These are phyloP conservation scores for Mycena floridula DNA, from an alignment of 768 basidiomycete species.

Conservation along the genomic window DNA sequence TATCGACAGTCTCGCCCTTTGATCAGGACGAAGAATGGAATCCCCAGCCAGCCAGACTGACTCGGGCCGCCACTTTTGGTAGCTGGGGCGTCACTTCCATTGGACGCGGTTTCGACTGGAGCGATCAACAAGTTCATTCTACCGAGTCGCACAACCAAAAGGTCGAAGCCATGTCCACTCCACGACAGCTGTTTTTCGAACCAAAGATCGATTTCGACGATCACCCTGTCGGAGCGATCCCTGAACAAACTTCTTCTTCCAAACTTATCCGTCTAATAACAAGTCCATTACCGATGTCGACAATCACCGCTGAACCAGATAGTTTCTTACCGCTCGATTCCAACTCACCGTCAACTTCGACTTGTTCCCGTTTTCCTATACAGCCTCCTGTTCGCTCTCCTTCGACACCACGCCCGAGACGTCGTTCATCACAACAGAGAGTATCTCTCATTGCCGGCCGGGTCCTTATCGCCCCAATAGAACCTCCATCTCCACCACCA, in stretches of 20 bases:
- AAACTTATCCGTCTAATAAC: slow-evolving; percentile 8
- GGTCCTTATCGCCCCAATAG: slow-evolving; percentile 70
- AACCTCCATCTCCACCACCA: slow-evolving; percentile 57
- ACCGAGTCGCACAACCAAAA: neutral
- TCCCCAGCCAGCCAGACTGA: slow-evolving; percentile 41
- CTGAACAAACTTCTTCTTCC: slow-evolving; percentile 3
- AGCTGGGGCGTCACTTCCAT: slow-evolving; percentile 86
- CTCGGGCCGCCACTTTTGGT: slow-evolving; percentile 60
- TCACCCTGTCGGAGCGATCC: too few species aligned
- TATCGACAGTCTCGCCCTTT: too few species aligned
- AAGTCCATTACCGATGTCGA: slow-evolving; percentile 9
- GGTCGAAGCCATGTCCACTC: neutral
- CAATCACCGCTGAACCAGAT: slow-evolving; percentile 1
- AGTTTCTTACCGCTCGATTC: too few species aligned
- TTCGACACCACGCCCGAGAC: slow-evolving; percentile 52
- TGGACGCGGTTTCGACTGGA: slow-evolving; percentile 79
- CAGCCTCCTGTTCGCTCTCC: slow-evolving; percentile 40
- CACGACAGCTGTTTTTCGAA: slow-evolving; percentile 5
- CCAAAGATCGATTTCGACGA: slow-evolving; percentile 2
- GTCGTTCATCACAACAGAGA: slow-evolving; percentile 78
- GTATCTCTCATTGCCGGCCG: slow-evolving; percentile 81
- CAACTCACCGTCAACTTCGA: slow-evolving; percentile 11
- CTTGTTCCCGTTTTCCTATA: slow-evolving; percentile 15
- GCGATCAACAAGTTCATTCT: slow-evolving; percentile 28
- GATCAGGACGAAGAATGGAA: slow-evolving; percentile 75